Evolutionary conservation across 2,329 filamentous ascomycete genomes (phyloP).

Genomic region (Fusarium solani-melongenae): DNA sequence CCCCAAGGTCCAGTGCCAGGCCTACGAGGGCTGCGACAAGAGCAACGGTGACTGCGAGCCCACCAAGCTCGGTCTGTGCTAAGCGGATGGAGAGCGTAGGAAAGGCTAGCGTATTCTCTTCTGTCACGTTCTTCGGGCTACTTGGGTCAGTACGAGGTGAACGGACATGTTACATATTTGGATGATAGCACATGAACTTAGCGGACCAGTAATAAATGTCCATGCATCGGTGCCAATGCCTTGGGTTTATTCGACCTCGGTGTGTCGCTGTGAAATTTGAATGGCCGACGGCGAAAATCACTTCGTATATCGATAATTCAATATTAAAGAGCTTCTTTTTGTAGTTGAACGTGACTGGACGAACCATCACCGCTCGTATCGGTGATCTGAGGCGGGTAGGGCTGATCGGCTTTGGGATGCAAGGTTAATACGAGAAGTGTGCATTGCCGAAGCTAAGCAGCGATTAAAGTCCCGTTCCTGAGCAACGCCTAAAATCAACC

Average conservation of each 20-base stretch:
- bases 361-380: not conserved
- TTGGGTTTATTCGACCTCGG: not conserved
- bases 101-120: not conserved
- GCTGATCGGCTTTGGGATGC: not conserved
- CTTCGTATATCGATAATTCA: not conserved
- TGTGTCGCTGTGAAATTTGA: not conserved
- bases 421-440: not conserved
- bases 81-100: not conserved
- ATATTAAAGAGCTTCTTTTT: not conserved
- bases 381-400: not conserved
- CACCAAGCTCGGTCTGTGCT: conserved; percentile 44
- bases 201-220: not conserved
- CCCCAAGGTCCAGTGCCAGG: conserved; percentile 41
- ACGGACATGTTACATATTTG: not conserved
- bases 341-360: not conserved
- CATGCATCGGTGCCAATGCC: not conserved
- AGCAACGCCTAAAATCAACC: not conserved
- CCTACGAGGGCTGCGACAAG: conserved; percentile 43
- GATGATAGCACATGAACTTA: not conserved
- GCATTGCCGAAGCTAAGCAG: not conserved
- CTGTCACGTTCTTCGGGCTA: not conserved
- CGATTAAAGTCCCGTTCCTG: not conserved
- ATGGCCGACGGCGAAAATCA: not conserved
- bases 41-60: conserved; percentile 41
- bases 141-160: not conserved